Base-by-base conservation (phyloP, 768 basidiomycete species). In the Epithele typhae region DNA sequence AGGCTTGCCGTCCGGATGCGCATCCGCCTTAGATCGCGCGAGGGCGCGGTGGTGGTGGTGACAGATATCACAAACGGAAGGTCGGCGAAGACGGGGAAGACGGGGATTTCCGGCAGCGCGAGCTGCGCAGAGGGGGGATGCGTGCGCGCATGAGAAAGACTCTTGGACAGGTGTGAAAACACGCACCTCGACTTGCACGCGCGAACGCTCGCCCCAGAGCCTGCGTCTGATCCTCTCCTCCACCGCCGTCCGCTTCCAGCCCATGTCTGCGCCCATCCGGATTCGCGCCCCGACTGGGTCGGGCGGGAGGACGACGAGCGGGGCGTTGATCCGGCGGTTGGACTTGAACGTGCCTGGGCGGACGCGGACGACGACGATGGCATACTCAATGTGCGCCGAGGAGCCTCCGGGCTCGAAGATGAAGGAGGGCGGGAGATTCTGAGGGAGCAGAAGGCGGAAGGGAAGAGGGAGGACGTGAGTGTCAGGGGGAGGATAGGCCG, bases 51-150 rank as follows among this genome's bases (percentile, higher is more conserved):
- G 18, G 44, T 38, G 11, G 53, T 58, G 23, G 42, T 33, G 18
- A 60, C 21, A 8, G 46, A 42, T 15, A 58, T 37, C 6, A 41
- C 37, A 40, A 56, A 54, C 8, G 59, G 59, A 21, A 60, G 55
- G 12, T 50, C 43, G 18, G 51, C 54, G 38, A 42, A 47, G 4
- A 58, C 39, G 0, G 59, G 59, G 5, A 47, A 44, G 3, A 33
- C 38, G 1, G 41, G 12, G 12, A 52, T 17, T 1, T 48, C 37
- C 1, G 55, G 52, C 9, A 48, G 25, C 37, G 22, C 22, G 30
- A 46, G 22, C 55, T 57, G 37, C 7, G 24, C 6, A 10, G 11
- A 19, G 9, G 27, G 17, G 19, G 5, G n/a, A n/a, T n/a, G n/a
- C n/a, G n/a, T n/a, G n/a, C n/a, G n/a, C n/a, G n/a, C n/a, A n/a